Percentiles rank a stretch among this genome's conserved stretches.
These are phyloP conservation scores for Jacaranda mimosifolia DNA, from an alignment of 257 asterid genomes.

Conservation along the genomic window DNA sequence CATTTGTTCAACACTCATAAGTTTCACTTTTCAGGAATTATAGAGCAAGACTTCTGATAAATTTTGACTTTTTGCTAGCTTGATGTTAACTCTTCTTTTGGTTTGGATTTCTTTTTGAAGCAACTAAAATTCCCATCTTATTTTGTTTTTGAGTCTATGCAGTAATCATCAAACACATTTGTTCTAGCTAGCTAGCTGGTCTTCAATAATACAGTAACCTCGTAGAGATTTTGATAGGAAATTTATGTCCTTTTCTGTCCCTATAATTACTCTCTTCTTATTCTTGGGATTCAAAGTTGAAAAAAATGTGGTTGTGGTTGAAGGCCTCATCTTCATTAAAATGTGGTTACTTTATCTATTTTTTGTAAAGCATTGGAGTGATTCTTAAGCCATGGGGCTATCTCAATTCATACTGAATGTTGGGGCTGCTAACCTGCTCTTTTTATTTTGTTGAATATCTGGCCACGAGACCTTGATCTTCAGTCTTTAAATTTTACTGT, in stretches of 20 bases:
- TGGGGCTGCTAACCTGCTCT: too few relatives aligned
- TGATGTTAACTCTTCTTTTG: too few relatives aligned
- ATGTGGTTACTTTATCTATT: slow-evolving; percentile 10
- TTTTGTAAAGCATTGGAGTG: slow-evolving; percentile 29
- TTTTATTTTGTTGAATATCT: too few relatives aligned
- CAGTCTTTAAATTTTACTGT: too few relatives aligned
- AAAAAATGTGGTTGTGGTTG: background rate
- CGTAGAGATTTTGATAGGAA: background rate
- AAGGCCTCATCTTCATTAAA: background rate
- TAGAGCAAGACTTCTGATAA: too few relatives aligned
- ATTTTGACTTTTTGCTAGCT: too few relatives aligned
- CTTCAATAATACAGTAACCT: slow-evolving; percentile 25
- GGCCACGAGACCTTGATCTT: too few relatives aligned
- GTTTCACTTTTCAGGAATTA: too few relatives aligned
- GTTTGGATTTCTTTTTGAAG: slow-evolving; percentile 9
- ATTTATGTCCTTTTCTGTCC: background rate
- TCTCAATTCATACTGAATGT: background rate
- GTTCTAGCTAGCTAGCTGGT: slow-evolving; percentile 9
- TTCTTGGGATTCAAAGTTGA: slow-evolving; percentile 17
- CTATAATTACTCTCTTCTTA: slow-evolving; percentile 12
- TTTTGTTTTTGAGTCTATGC: background rate
- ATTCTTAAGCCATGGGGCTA: slow-evolving; percentile 19
- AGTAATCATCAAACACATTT: slow-evolving; percentile 10
- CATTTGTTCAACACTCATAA: too few relatives aligned
- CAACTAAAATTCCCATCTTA: background rate